Base-by-base conservation (phyloP, 176 grass and related monocot species). In the Microstegium vimineum region DNA sequence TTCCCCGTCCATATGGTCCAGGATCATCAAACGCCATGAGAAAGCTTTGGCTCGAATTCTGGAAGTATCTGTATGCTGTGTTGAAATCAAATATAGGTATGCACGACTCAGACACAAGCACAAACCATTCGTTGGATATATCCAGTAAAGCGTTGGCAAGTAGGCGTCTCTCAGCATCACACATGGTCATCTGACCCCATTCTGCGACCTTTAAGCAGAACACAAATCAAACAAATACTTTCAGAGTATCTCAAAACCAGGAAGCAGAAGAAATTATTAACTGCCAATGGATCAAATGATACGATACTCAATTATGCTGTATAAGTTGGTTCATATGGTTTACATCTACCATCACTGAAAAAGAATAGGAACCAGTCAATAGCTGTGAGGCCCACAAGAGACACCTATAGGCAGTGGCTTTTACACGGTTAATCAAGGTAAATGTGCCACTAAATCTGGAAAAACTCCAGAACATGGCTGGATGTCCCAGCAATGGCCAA, bases 141-240 rank as follows among this genome's bases (percentile, higher is more conserved):
- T 99, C 97, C 82, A 99, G 83, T 37, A 99, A 62, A 45, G 97
- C 91, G 28, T 96, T 96, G 4, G 93, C 97, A 16, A 99, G 79
- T 26, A 99, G 78, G 36, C 97, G 91, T 75, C 91, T 90, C 87
- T 99, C 93, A 57, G 97, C 97, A 83, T 99, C 97, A 83, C 93
- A 94, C 97, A 99, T 96, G 62, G 84, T 89, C 93, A 99, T 99
- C 85, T 49, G 36, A 81, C 97, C 97, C 93, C 97, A 99, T 85
- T 92, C 97, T 9, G 93, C 81, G 41, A 92, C 87, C 96, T 98
- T 80, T 59, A 25, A 88, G 57, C 69, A 69, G 31, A 86, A 64
- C 47, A 59, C 67, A 97, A 41, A 67, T 61, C 22, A 76, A 71
- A 81, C 76, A 66, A 76, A 72, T 72, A 74, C n/a, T 46, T 40